These are phyloP conservation scores for Trichothecium roseum DNA, from an alignment of 2,329 filamentous ascomycete genomes.

Conservation along the genomic window DNA sequence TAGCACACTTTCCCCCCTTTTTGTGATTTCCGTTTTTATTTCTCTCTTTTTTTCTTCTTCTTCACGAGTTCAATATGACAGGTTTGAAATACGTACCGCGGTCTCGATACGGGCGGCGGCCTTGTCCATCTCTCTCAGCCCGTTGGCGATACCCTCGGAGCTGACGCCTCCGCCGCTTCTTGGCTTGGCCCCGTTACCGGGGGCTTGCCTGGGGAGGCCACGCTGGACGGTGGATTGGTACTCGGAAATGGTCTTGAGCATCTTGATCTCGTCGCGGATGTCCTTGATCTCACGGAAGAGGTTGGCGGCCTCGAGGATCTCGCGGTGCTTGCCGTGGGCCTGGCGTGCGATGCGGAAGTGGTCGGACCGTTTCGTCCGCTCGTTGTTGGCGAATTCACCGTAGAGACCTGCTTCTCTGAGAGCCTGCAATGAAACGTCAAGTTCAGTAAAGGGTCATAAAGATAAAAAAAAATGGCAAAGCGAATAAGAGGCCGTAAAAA, in stretches of 20 bases:
- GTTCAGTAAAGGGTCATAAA: no score
- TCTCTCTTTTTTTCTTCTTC: no score
- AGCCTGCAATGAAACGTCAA: no score
- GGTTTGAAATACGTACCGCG: constrained; percentile 5
- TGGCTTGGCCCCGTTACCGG: background rate
- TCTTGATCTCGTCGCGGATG: constrained; percentile 13
- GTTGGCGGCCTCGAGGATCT: constrained; percentile 1
- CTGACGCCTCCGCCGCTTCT: background rate
- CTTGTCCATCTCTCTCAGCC: constrained; percentile 10
- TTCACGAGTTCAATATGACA: no score
- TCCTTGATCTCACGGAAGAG: constrained; percentile 12
- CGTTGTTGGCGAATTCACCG: background rate
- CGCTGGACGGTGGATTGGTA: constrained; percentile 7
- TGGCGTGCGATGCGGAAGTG: background rate
- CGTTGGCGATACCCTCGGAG: constrained; percentile 5
- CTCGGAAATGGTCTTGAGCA: constrained; percentile 6
- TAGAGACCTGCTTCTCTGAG: constrained; percentile 3
- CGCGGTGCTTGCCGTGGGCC: background rate
- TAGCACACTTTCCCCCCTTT: no score
- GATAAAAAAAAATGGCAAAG: no score
- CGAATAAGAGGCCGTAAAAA: no score
- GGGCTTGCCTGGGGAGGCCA: background rate
- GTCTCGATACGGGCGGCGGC: constrained; percentile 8
- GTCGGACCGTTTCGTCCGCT: background rate
- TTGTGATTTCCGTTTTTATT: no score